Evolutionary conservation across 495 filamentous ascomycete genomes (phyloP), one percentile per base, ranked within the genome.

Genomic region (Xylaria bambusicola): DNA sequence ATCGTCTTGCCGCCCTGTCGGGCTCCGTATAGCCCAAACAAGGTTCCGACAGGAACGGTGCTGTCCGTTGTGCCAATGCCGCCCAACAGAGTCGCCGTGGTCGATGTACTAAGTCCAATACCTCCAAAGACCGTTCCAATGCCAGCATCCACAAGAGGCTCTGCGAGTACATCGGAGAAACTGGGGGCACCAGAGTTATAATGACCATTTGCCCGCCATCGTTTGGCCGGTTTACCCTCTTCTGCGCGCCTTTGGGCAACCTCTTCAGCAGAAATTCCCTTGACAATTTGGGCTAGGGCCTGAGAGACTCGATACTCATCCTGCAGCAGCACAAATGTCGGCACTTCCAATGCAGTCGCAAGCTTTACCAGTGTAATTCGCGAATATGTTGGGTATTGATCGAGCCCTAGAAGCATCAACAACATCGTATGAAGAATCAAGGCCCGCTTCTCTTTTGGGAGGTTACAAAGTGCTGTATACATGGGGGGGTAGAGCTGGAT

Each of bases 11-110:
- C 86, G 1, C 88, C 89, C 84, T 94, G 92, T 13, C 88, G 81
- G 12, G 86, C 90, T 23, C 92, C 92, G 68, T 94, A 96, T 8
- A 92, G 89, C 29, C 93, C 93, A 66, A 98, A 96, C 12, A 98
- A 72, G 48, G 87, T 83, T 5, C 92, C 93, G 18, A 96, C 88
- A 41, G 91, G 74, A 15, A 92, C 83, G 6, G 83, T 81, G 63
- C 86, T 96, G 23, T 89, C 83, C 10, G 91, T 89, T 48, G 58
- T 27, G 21, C 58, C 58, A 56, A 97, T 71, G 13, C 86, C 77
- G 13, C 92, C 94, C 0, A 98, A 74, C 55, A 96, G 86, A 7
- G 85, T 84, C 12, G 92, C 91, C 21, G 90, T 88, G 2, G 88
- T 67, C 6, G 71, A 69, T 10, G 61, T 84, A 15, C 89, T 91